Percentiles rank a stretch among this genome's conserved stretches.
These are phyloP conservation scores for Hymenoscyphus repandus DNA, from an alignment of 2,329 filamentous ascomycete genomes.

Conservation along the genomic window DNA sequence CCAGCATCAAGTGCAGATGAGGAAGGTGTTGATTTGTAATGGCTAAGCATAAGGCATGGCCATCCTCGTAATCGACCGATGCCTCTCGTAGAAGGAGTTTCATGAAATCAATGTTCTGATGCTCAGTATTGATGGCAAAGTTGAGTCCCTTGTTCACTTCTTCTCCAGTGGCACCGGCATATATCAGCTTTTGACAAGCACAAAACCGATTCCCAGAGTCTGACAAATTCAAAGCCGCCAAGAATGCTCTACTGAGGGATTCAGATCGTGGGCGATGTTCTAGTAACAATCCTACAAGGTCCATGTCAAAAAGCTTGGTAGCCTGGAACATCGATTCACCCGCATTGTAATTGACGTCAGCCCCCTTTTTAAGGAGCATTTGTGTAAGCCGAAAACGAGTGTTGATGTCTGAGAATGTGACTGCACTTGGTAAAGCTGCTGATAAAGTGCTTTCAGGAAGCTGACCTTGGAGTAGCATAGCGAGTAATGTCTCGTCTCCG, in stretches of 20 bases:
- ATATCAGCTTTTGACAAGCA: constrained; percentile 8
- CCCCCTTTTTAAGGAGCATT: constrained; percentile 6
- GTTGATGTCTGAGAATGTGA: neutral
- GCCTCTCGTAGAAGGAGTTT: constrained; percentile 8
- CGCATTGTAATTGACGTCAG: constrained; percentile 3
- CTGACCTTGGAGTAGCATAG: constrained; percentile 3
- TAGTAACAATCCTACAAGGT: neutral
- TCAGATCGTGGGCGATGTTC: neutral
- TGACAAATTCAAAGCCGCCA: neutral
- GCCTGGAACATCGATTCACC: constrained; percentile 2
- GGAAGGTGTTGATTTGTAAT: neutral
- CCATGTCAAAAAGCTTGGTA: constrained; percentile 3
- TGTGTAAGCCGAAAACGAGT: neutral
- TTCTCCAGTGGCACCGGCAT: constrained; percentile 8
- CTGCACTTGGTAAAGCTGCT: constrained; percentile 1
- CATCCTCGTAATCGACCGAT: constrained; percentile 5
- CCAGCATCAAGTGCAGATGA: constrained; percentile 5
- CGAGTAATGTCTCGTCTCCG: constrained; percentile 1
- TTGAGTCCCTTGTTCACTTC: constrained; percentile 10
- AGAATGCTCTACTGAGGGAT: constrained; percentile 9
- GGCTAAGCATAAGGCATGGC: constrained; percentile 6
- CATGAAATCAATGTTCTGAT: constrained; percentile 6
- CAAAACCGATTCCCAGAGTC: constrained; percentile 1
- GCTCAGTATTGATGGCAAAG: constrained; percentile 3
- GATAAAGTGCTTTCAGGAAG: neutral